Conservation (phyloP, 768 basidiomycete genomes). For the Tricholoma terreum region DNA sequence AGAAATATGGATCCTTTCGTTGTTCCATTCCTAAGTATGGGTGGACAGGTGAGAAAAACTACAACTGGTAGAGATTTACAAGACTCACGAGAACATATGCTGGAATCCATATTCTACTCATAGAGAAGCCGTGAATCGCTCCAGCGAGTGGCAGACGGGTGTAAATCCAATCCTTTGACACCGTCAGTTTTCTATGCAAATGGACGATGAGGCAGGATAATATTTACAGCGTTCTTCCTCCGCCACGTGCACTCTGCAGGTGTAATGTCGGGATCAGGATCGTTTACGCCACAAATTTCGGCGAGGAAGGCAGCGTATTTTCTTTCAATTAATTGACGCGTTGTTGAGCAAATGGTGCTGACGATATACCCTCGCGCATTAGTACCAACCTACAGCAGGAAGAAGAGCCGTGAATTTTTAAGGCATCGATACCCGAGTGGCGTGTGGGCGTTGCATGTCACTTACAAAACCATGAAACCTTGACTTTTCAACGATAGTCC, state of each 20-base stretch:
- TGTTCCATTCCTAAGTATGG: not conserved
- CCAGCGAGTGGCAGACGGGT: not conserved
- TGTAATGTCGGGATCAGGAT: not conserved
- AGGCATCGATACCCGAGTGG: too few relatives aligned
- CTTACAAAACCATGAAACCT: not conserved
- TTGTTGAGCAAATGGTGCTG: not conserved
- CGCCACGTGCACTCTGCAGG: not conserved
- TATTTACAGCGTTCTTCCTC: not conserved
- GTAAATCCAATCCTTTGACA: not conserved
- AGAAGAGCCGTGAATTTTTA: not conserved
- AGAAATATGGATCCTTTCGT: not conserved
- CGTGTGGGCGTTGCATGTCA: not conserved
- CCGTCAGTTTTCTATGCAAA: not conserved
- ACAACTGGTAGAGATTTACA: not conserved
- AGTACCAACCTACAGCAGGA: not conserved
- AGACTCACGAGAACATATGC: not conserved
- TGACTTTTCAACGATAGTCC: not conserved
- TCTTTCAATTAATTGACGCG: not conserved
- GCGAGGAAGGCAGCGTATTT: not conserved
- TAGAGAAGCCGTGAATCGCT: not conserved
- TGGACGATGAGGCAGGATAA: not conserved
- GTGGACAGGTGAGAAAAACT: not conserved
- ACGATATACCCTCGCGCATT: not conserved
- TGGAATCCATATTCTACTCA: not conserved
- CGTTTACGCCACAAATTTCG: not conserved